These are phyloP conservation scores for Psophocarpus tetragonolobus DNA, from an alignment of 306 rosid species.

Conservation along the genomic window DNA sequence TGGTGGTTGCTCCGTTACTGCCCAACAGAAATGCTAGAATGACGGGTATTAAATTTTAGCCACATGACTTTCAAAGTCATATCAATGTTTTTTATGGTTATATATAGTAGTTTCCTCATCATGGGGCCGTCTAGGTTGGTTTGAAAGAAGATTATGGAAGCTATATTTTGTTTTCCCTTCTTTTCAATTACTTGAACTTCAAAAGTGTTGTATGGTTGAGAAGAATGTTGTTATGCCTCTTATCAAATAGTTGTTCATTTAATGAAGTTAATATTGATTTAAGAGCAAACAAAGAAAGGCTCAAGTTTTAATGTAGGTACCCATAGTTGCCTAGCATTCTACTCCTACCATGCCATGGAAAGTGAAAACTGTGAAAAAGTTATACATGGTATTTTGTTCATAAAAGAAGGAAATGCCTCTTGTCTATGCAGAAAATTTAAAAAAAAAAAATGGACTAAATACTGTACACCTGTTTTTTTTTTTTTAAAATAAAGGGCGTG, in stretches of 20 bases:
- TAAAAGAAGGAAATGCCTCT: constrained; percentile 22
- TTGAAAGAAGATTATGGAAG: background rate
- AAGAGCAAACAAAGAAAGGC: background rate
- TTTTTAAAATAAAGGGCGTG: too few species aligned
- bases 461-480: too few species aligned
- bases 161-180: background rate
- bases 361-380: constrained; percentile 39
- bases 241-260: background rate
- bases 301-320: background rate
- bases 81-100: background rate
- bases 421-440: constrained; percentile 17
- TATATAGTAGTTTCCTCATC: background rate
- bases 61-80: constrained; percentile 7
- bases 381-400: constrained; percentile 35
- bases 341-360: constrained; percentile 18
- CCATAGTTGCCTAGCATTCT: background rate
- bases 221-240: background rate
- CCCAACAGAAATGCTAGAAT: constrained; percentile 34
- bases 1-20: constrained; percentile 28
- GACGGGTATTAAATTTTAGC: constrained; percentile 18
- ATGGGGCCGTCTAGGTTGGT: constrained; percentile 22
- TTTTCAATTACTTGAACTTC: background rate
- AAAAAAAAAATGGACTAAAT: background rate
- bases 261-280: background rate
- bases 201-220: background rate